Percentiles rank a stretch among this genome's conserved stretches.
These are phyloP conservation scores for Mucor lusitanicus DNA, from an alignment of 371 early-diverging fungal species.

Conservation along the genomic window DNA sequence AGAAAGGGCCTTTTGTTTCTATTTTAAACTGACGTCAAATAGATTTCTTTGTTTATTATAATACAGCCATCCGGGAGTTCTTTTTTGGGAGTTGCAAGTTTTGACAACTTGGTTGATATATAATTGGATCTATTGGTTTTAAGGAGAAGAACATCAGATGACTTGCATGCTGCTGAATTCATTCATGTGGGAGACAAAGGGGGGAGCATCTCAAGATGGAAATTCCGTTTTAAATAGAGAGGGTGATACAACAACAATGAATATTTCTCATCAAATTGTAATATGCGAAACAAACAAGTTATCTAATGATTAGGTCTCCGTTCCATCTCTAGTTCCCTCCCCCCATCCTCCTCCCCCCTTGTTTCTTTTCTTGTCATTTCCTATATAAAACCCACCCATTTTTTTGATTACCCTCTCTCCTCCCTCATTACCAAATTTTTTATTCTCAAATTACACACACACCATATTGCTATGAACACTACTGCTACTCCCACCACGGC, in stretches of 20 bases:
- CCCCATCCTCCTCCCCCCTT: not conserved
- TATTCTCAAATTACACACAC: not conserved
- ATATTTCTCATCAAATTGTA: not conserved
- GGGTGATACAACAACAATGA: not conserved
- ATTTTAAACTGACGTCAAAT: slow-evolving; percentile 2
- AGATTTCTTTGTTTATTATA: not conserved
- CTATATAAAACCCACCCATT: not conserved
- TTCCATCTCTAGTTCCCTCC: not conserved
- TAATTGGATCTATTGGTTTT: not conserved
- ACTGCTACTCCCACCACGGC: not conserved
- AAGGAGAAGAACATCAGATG: not conserved
- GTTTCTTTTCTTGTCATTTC: not conserved
- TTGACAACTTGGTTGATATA: not conserved
- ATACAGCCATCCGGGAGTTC: not conserved
- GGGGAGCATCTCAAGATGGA: not conserved
- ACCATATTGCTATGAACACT: not conserved
- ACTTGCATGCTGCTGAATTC: slow-evolving; percentile 2
- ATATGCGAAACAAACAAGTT: slow-evolving; percentile 2
- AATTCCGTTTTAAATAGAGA: not conserved
- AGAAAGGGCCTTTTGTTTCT: not conserved
- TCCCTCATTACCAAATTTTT: not conserved
- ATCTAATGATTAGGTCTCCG: not conserved
- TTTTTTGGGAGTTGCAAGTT: not conserved
- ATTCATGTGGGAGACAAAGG: not conserved
- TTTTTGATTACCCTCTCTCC: not conserved